Conservation (phyloP, 2,329 filamentous ascomycete species). For the Polychaeton citri region DNA sequence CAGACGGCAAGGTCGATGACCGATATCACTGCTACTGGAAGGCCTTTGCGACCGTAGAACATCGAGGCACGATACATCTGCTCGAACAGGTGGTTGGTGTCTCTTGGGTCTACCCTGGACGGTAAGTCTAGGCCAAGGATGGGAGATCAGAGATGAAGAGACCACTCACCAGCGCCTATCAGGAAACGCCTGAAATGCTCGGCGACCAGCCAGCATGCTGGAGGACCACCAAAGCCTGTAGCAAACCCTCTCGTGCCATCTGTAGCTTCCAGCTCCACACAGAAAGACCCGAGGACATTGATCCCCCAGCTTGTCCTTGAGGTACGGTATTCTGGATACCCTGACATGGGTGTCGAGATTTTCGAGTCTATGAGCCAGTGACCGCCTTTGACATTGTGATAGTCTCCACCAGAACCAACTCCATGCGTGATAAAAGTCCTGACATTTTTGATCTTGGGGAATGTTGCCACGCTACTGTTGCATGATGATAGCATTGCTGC, state of each 20-base stretch:
- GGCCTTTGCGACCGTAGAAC: conserved; percentile 91
- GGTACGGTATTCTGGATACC: conserved; percentile 75
- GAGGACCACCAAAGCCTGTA: conserved; percentile 85
- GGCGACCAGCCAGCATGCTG: conserved; percentile 85
- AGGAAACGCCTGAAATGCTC: conserved; percentile 91
- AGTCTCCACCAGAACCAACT: conserved; percentile 56
- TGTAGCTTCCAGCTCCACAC: conserved; percentile 74
- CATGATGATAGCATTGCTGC: too few relatives aligned
- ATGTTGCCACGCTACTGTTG: conserved; percentile 34
- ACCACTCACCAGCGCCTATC: conserved; percentile 51
- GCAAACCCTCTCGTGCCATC: conserved; percentile 92
- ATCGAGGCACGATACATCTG: conserved; percentile 93
- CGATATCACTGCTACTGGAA: conserved; percentile 81
- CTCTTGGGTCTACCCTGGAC: conserved; percentile 60
- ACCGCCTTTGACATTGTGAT: conserved; percentile 72
- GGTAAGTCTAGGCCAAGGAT: conserved; percentile 5
- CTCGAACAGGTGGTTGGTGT: conserved; percentile 86
- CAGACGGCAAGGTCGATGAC: conserved; percentile 88
- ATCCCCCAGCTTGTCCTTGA: conserved; percentile 91
- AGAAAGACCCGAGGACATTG: conserved; percentile 86
- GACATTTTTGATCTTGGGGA: conserved; percentile 64
- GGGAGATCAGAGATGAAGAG: neutral
- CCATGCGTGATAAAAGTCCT: conserved; percentile 60
- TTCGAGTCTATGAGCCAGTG: conserved; percentile 80
- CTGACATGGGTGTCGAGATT: conserved; percentile 84